A percentile compares a stretch with the other conserved stretches of the same genome.
Conservation (phyloP, 192 early-diverging fungal species). For the Backusella luteola region DNA sequence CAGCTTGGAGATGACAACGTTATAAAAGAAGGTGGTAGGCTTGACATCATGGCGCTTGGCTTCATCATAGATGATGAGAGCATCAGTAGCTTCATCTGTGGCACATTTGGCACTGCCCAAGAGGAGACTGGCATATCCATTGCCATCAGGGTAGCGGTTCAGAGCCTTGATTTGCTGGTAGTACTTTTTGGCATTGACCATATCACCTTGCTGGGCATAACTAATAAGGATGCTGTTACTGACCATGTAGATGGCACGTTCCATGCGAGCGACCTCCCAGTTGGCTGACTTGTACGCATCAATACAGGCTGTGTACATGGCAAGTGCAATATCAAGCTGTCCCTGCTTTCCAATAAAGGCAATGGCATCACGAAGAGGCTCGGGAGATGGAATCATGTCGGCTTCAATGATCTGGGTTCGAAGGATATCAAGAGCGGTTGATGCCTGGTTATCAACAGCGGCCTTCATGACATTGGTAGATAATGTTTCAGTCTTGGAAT, state of each 20-base stretch:
- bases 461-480: conserved; percentile 24
- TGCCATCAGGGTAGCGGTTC: conserved; percentile 46
- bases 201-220: conserved; percentile 48
- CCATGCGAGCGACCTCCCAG: neutral
- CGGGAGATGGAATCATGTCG: conserved; percentile 20
- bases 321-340: conserved; percentile 7
- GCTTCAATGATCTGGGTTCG: neutral
- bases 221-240: conserved; percentile 48
- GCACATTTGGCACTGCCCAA: conserved; percentile 47
- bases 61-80: conserved; percentile 54
- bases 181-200: conserved; percentile 49
- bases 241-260: conserved; percentile 38
- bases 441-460: conserved; percentile 17
- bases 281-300: neutral
- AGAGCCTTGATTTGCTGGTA: conserved; percentile 45
- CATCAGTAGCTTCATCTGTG: conserved; percentile 51
- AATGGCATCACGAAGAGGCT: conserved; percentile 36
- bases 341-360: conserved; percentile 31
- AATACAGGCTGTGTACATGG: conserved; percentile 15
- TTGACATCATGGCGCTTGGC: conserved; percentile 51
- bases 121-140: conserved; percentile 51
- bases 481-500: neutral
- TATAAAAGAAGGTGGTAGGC: conserved; percentile 56
- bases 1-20: conserved; percentile 58
- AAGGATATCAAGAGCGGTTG: conserved; percentile 15